These are phyloP conservation scores for Chalciporus sphaerocephalus DNA, from an alignment of 768 basidiomycete genomes.

Conservation along the genomic window DNA sequence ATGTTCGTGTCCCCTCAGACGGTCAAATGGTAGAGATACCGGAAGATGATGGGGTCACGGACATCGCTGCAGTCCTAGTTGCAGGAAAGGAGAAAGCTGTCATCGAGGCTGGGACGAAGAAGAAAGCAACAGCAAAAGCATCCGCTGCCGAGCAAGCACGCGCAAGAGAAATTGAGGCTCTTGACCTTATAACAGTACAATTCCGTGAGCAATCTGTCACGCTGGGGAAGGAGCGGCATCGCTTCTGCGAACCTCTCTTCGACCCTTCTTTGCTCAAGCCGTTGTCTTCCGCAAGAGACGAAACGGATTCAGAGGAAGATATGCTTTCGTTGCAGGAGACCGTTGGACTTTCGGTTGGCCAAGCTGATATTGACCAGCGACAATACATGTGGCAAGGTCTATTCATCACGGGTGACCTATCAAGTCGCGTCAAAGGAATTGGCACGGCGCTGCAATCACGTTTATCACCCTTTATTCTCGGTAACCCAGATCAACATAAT, in stretches of 20 bases:
- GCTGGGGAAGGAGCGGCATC: constrained; percentile 82
- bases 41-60: constrained; percentile 83
- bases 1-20: constrained; percentile 69
- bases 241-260: constrained; percentile 88
- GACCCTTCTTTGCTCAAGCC: constrained; percentile 57
- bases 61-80: constrained; percentile 86
- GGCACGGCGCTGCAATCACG: constrained; percentile 68
- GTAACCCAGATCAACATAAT: constrained; percentile 57
- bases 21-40: constrained; percentile 58
- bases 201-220: constrained; percentile 70
- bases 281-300: constrained; percentile 26
- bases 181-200: constrained; percentile 74
- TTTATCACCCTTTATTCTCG: constrained; percentile 57
- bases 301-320: constrained; percentile 16
- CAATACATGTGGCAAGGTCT: constrained; percentile 74
- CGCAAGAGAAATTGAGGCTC: constrained; percentile 75
- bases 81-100: constrained; percentile 89
- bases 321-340: constrained; percentile 58
- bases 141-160: constrained; percentile 78
- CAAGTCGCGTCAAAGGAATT: constrained; percentile 66
- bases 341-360: constrained; percentile 57
- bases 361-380: constrained; percentile 61
- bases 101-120: constrained; percentile 81
- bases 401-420: constrained; percentile 76
- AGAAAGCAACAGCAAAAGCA: constrained; percentile 65